phyloP scores from a whole-genome alignment of 768 basidiomycete genomes.

The Steccherinum ochraceum region DNA sequence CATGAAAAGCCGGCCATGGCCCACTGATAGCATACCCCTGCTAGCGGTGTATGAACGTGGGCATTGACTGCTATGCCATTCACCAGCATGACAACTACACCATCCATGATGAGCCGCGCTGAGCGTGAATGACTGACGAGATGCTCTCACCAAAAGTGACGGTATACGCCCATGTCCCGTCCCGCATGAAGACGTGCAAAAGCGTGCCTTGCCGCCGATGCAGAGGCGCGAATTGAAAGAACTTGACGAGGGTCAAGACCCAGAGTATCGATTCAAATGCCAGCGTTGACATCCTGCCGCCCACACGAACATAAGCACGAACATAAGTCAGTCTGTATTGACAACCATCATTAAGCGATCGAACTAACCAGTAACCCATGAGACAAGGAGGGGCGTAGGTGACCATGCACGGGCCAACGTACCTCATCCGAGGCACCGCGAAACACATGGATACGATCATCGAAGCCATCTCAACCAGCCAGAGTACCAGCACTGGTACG shows the following conservation, averaged over 20 bases:
- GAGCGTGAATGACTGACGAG: background rate
- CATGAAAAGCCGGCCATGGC: slow-evolving; percentile 1
- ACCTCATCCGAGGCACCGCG: background rate
- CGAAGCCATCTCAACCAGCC: background rate
- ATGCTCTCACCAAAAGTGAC: slow-evolving; percentile 6
- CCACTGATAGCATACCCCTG: slow-evolving; percentile 1
- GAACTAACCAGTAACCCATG: slow-evolving; percentile 1
- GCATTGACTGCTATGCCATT: background rate
- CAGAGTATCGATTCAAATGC: slow-evolving; percentile 11
- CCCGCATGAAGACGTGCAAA: slow-evolving; percentile 6
- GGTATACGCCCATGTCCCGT: slow-evolving; percentile 12
- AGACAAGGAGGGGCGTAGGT: background rate
- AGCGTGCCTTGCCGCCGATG: background rate
- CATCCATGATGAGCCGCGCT: no score
- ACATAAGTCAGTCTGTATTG: no score
- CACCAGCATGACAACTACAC: background rate
- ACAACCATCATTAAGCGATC: no score
- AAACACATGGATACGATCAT: background rate
- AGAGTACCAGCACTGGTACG: background rate
- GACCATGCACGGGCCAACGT: slow-evolving; percentile 7
- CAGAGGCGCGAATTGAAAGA: slow-evolving; percentile 3
- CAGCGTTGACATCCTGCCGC: slow-evolving; percentile 6
- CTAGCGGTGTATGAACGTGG: background rate
- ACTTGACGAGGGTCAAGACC: slow-evolving; percentile 6
- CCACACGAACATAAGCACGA: background rate